Percentiles rank a stretch among this genome's conserved stretches.
phyloP scores from a whole-genome alignment of 805 yeast genomes.

The Saccharomycopsis javanensis region DNA sequence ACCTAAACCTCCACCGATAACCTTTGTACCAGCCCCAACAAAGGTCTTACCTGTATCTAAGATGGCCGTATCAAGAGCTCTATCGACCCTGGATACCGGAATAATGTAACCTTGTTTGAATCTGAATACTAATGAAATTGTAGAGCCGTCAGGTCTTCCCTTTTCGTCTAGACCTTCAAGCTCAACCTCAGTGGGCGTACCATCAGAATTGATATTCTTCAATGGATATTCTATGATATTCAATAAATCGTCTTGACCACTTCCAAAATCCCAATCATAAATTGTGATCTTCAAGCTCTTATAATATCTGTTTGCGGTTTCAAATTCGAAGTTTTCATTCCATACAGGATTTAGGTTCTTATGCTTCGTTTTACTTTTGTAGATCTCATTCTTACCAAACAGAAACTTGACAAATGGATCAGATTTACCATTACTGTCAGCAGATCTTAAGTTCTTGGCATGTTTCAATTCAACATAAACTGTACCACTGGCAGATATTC shows the following conservation, averaged over 20 bases:
- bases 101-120: conserved; percentile 68
- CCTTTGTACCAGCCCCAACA: conserved; percentile 37
- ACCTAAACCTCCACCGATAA: conserved; percentile 28
- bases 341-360: conserved; percentile 86
- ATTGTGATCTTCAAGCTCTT: conserved; percentile 49
- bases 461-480: conserved; percentile 49
- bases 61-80: conserved; percentile 27
- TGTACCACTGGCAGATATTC: conserved; percentile 65
- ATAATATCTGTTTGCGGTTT: conserved; percentile 52
- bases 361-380: conserved; percentile 72
- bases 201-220: conserved; percentile 49
- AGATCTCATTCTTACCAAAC: conserved; percentile 51
- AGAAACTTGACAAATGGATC: conserved; percentile 78
- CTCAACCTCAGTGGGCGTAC: conserved; percentile 38
- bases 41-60: conserved; percentile 43
- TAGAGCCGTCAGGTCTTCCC: conserved; percentile 42
- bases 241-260: conserved; percentile 71
- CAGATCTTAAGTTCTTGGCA: conserved; percentile 66
- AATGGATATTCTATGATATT: conserved; percentile 57
- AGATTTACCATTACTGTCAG: conserved; percentile 87
- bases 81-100: conserved; percentile 27
- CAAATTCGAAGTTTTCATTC: conserved; percentile 59
- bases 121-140: conserved; percentile 43
- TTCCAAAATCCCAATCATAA: conserved; percentile 91
- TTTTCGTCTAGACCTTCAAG: conserved; percentile 38